phyloP scores from a whole-genome alignment of 352 stramenopile genomes.

The Globisporangium cederbergense region DNA sequence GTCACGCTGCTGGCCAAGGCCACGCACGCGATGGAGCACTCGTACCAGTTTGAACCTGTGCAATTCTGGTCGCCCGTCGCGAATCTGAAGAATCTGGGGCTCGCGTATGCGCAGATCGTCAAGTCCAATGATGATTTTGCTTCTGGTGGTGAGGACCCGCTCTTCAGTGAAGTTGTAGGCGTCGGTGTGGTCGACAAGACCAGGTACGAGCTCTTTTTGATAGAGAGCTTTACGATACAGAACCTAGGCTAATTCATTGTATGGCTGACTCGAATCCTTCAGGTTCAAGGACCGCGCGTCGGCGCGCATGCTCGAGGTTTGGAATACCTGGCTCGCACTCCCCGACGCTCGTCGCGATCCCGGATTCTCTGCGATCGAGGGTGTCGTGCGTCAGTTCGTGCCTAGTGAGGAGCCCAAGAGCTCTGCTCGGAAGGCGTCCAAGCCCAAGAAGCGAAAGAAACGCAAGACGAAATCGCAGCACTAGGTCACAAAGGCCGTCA shows the following conservation, averaged over 20 bases:
- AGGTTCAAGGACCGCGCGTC: slow-evolving; percentile 70
- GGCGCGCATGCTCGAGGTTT: slow-evolving; percentile 67
- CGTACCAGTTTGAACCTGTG: slow-evolving; percentile 60
- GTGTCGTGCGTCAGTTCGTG: slow-evolving; percentile 51
- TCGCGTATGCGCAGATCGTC: slow-evolving; percentile 93
- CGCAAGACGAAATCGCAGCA: background rate
- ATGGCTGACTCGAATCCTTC: background rate
- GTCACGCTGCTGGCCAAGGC: slow-evolving; percentile 65
- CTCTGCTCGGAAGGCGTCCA: slow-evolving; percentile 5
- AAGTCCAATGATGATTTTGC: slow-evolving; percentile 62
- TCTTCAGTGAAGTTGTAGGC: slow-evolving; percentile 49
- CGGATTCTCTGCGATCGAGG: slow-evolving; percentile 45
- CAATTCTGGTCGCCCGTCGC: slow-evolving; percentile 57
- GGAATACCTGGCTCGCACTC: slow-evolving; percentile 51
- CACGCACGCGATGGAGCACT: slow-evolving; percentile 65
- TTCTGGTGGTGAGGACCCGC: slow-evolving; percentile 26
- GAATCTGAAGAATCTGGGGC: slow-evolving; percentile 91
- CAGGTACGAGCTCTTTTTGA: slow-evolving; percentile 25
- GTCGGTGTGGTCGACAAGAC: slow-evolving; percentile 28
- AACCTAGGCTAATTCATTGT: background rate
- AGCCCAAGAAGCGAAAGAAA: slow-evolving; percentile 6
- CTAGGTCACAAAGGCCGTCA: background rate
- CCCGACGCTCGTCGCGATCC: slow-evolving; percentile 44
- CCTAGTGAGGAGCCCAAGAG: slow-evolving; percentile 14
- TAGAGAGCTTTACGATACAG: background rate